phyloP scores from a whole-genome alignment of 345 rosid species.

The Brassica incana region DNA sequence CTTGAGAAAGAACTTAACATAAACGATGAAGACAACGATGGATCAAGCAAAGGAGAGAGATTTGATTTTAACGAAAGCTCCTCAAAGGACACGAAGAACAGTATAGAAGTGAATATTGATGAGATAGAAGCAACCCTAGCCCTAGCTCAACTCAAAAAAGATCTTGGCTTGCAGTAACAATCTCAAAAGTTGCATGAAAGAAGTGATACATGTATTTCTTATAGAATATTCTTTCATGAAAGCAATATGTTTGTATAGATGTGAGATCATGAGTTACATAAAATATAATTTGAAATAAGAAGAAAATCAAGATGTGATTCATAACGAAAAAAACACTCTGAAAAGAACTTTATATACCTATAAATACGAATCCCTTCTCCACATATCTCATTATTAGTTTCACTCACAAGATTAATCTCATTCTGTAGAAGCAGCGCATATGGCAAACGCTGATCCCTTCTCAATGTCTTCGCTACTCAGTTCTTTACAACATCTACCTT shows the following conservation, averaged over 20 bases:
- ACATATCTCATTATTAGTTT: neutral
- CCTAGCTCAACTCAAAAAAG: conserved; percentile 77
- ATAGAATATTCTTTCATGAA: neutral
- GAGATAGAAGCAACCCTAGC: conserved; percentile 94
- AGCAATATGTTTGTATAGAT: neutral
- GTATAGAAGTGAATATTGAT: conserved; percentile 70
- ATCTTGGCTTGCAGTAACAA: conserved; percentile 67
- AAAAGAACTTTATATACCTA: neutral
- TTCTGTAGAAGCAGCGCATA: neutral
- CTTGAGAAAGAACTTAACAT: conserved; percentile 83
- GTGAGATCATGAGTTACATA: neutral
- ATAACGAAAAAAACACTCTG: neutral
- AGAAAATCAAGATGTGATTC: neutral
- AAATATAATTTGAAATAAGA: neutral
- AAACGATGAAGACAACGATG: conserved; percentile 47
- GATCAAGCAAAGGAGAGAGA: conserved; percentile 26
- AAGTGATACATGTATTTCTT: neutral
- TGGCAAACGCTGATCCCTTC: neutral
- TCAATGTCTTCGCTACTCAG: neutral
- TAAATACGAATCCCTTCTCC: neutral
- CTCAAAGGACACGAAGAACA: conserved; percentile 45
- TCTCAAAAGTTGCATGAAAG: neutral
- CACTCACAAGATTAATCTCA: neutral
- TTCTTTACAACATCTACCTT: neutral
- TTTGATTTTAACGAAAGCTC: conserved; percentile 29